These are phyloP conservation scores for Emmonsia crescens DNA, from an alignment of 2,329 filamentous ascomycete genomes.

Conservation along the genomic window DNA sequence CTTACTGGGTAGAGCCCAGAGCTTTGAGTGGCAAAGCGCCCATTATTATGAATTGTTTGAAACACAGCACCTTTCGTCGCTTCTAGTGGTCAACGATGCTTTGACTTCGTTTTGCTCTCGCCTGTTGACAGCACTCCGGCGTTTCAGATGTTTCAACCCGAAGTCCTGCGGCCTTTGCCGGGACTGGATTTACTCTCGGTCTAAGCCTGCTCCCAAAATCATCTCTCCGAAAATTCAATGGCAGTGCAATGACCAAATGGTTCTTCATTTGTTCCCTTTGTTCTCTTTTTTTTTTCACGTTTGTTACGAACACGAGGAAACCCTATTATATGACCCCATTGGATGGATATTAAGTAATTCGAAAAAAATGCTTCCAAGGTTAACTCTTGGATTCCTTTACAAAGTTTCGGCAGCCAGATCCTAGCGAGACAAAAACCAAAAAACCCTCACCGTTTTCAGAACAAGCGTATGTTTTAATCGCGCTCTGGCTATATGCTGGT, in stretches of 20 bases:
- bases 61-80: not conserved
- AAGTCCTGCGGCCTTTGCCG: not conserved
- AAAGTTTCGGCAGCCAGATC: not conserved
- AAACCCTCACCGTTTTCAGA: not conserved
- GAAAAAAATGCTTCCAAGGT: not conserved
- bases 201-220: not conserved
- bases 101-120: not conserved
- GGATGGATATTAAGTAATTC: not conserved
- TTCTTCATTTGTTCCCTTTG: not conserved
- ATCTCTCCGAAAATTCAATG: not conserved
- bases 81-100: not conserved
- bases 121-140: not conserved
- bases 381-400: not conserved
- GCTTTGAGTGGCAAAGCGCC: not conserved
- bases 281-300: not conserved
- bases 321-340: not conserved
- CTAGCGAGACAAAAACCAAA: not conserved
- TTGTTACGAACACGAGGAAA: not conserved
- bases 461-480: not conserved
- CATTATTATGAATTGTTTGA: not conserved
- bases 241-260: not conserved
- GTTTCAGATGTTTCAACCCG: not conserved
- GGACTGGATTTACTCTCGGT: not conserved
- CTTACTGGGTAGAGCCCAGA: not conserved
- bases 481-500: not conserved